Evolutionary conservation across 495 filamentous ascomycete species (phyloP), one percentile per base, ranked within the genome.

Genomic region (Penicillium diatomitis): DNA sequence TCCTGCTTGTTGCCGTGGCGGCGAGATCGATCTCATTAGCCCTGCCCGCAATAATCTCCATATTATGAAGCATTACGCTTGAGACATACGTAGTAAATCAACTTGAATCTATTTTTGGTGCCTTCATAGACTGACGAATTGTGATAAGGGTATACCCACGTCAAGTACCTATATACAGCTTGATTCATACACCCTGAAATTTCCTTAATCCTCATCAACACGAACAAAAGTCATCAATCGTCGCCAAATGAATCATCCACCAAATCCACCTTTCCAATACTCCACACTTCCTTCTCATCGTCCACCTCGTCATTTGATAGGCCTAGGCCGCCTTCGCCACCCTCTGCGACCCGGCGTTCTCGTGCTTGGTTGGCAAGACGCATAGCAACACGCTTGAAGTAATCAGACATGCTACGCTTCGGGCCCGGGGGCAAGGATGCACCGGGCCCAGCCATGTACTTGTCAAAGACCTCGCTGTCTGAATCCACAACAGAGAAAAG

Each of bases 261-360:
- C 38, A 91, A 67, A 64, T 96, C 91, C 32, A 94, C 84, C 72
- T 83, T 90, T 4, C 94, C 92, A 44, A 98, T 85, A 57, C 87
- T 89, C 92, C 88, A 92, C 55, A 98, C 75, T 75, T 98, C 92
- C 73, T 80, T 86, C 70, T 95, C 84, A 71, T 98, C 92, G 62
- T 98, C 92, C 8, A 77, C 67, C 63, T 97, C 94, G 64, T 97
- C 92, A 62, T 85, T 88, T 9, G 80, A 81, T 55, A 96, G 63
- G 2, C 87, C 90, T 38, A 96, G 61, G 8, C 90, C 88, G 9
- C 90, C 90, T 46, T 83, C 77, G 5, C 90, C 92, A 43, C 89
- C 90, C 63, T 95, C 88, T 6, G 94, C 94, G 56, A 94, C 87
- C 59, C 76, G 85, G 57, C 90, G 76, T 64, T 97, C 92, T 52